These are phyloP conservation scores for Aspergillus sp. DNA, from an alignment of 2,329 filamentous ascomycete species.

Conservation along the genomic window DNA sequence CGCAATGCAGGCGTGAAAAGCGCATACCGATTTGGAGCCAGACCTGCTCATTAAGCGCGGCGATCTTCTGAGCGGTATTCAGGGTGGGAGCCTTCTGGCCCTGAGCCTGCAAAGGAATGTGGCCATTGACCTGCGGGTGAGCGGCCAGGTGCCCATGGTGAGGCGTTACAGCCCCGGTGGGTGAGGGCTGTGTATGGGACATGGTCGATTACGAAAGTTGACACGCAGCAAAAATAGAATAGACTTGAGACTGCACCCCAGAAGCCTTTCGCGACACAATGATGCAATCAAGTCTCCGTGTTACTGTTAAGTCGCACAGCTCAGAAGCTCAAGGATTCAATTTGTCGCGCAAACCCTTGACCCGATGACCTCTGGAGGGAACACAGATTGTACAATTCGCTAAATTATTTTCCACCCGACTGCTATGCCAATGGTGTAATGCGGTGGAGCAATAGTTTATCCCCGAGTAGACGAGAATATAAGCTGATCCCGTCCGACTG, in stretches of 20 bases:
- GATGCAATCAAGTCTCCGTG: conserved; percentile 24
- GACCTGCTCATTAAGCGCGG: conserved; percentile 75
- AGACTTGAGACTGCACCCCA: conserved; percentile 7
- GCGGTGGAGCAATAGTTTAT: no score
- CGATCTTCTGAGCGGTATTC: conserved; percentile 68
- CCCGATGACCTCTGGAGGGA: no score
- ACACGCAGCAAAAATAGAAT: no score
- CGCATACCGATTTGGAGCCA: conserved; percentile 88
- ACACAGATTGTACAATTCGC: no score
- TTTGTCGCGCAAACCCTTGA: no score
- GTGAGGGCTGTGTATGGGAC: conserved; percentile 77
- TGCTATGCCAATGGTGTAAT: no score
- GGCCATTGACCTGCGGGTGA: conserved; percentile 41
- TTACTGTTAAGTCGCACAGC: conserved; percentile 14
- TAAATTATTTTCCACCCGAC: no score
- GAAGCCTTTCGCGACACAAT: conserved; percentile 23
- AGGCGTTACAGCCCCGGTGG: conserved; percentile 66
- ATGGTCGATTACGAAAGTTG: conserved; percentile 41
- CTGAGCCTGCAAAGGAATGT: conserved; percentile 50
- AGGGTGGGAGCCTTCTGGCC: conserved; percentile 56
- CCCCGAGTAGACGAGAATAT: no score
- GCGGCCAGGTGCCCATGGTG: conserved; percentile 48
- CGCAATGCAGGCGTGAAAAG: background rate
- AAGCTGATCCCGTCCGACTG: no score
- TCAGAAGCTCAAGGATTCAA: background rate